Percentiles rank a stretch among this genome's conserved stretches.
Evolutionary conservation across 305 asterid genomes (phyloP).

Genomic region (Fraxinus dipetala): DNA sequence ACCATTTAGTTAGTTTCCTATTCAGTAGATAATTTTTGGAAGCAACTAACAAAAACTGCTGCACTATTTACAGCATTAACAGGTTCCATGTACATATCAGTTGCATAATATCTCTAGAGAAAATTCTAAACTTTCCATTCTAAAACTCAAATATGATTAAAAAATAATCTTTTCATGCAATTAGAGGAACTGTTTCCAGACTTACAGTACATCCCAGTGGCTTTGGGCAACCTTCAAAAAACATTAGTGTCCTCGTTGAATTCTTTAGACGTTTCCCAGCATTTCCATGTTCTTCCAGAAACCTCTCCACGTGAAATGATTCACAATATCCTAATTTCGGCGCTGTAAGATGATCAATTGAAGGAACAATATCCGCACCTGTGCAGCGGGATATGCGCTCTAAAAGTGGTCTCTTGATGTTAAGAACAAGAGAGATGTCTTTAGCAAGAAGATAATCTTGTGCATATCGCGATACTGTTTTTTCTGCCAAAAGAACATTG

Average conservation of each 20-base stretch:
- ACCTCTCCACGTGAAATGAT: slow-evolving; percentile 74
- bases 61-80: background rate
- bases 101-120: background rate
- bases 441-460: slow-evolving; percentile 83
- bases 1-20: background rate
- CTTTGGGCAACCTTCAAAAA: slow-evolving; percentile 86
- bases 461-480: slow-evolving; percentile 82
- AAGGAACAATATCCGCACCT: slow-evolving; percentile 76
- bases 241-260: slow-evolving; percentile 73
- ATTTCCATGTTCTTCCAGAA: slow-evolving; percentile 72
- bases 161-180: slow-evolving; percentile 10
- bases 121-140: slow-evolving; percentile 6
- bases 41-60: background rate
- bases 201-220: slow-evolving; percentile 90
- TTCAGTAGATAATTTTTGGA: background rate
- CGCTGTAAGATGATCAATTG: slow-evolving; percentile 65
- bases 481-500: slow-evolving; percentile 75
- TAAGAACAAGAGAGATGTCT: slow-evolving; percentile 79
- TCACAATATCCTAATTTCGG: slow-evolving; percentile 80
- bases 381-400: slow-evolving; percentile 91
- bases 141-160: slow-evolving; percentile 1
- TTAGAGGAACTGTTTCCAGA: slow-evolving; percentile 23
- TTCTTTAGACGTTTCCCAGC: slow-evolving; percentile 77
- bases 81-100: slow-evolving; percentile 10
- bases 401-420: slow-evolving; percentile 78